phyloP scores from a whole-genome alignment of 306 rosid genomes.

The Gynostemma pentaphyllum region DNA sequence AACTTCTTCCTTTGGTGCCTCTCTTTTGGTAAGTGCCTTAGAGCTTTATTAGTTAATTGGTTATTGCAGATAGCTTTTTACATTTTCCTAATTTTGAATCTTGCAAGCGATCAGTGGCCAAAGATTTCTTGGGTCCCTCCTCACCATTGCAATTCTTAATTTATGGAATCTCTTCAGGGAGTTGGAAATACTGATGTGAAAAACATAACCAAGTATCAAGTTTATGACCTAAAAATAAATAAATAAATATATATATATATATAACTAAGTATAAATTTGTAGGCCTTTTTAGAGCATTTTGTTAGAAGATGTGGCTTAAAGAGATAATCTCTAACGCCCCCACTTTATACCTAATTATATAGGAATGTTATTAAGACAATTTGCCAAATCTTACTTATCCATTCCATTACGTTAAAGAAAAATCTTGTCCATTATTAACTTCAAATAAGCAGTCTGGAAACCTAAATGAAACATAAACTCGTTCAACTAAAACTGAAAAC shows the following conservation, averaged over 20 bases:
- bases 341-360: background rate
- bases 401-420: too few relatives aligned
- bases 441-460: too few relatives aligned
- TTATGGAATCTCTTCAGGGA: background rate
- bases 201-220: background rate
- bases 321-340: background rate
- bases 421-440: too few relatives aligned
- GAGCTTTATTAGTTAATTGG: conserved; percentile 15
- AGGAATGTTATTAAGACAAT: too few relatives aligned
- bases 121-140: background rate
- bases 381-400: too few relatives aligned
- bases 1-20: conserved; percentile 85
- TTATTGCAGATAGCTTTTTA: conserved; percentile 1
- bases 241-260: too few relatives aligned
- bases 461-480: too few relatives aligned
- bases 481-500: too few relatives aligned
- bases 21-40: conserved; percentile 65
- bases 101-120: background rate
- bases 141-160: background rate
- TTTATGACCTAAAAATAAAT: too few relatives aligned
- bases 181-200: background rate
- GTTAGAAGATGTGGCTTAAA: background rate
- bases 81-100: background rate
- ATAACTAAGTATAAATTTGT: too few relatives aligned
- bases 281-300: background rate